These are phyloP conservation scores for Dryadomyces quercivorus DNA, from an alignment of 2,329 filamentous ascomycete genomes.

Conservation along the genomic window DNA sequence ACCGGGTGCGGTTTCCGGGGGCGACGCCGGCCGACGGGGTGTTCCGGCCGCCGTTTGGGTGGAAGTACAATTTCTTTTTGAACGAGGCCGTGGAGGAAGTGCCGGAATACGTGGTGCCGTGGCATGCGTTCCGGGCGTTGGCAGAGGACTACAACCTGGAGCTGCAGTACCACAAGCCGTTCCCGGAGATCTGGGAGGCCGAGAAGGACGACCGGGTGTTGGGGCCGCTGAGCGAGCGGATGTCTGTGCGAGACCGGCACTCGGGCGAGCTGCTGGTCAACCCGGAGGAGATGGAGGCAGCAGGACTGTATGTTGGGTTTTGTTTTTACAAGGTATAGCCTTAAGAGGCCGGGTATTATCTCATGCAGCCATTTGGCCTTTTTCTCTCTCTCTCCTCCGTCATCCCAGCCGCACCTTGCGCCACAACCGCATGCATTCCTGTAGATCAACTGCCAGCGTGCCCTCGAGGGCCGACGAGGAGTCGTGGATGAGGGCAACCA, in stretches of 20 bases:
- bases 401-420: constrained; percentile 35
- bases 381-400: neutral
- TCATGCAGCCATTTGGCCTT: too few relatives aligned
- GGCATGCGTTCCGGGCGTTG: constrained; percentile 91
- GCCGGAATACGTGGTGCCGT: constrained; percentile 94
- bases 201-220: constrained; percentile 78
- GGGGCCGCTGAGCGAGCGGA: constrained; percentile 81
- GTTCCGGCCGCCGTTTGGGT: constrained; percentile 89
- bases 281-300: constrained; percentile 84
- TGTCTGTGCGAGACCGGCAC: constrained; percentile 72
- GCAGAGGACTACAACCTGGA: constrained; percentile 97
- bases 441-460: constrained; percentile 36
- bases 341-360: neutral
- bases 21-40: constrained; percentile 74
- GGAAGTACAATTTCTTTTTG: constrained; percentile 96
- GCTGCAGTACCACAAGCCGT: constrained; percentile 83
- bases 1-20: constrained; percentile 77
- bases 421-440: constrained; percentile 43
- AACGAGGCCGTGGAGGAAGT: constrained; percentile 93
- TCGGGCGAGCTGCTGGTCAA: constrained; percentile 58
- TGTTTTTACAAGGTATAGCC: constrained; percentile 85
- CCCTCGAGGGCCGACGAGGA: constrained; percentile 32
- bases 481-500: constrained; percentile 35
- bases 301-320: constrained; percentile 83
- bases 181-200: constrained; percentile 80